phyloP scores from a whole-genome alignment of 1,284 basidiomycete species.

The Apiotrichum domesticum region DNA sequence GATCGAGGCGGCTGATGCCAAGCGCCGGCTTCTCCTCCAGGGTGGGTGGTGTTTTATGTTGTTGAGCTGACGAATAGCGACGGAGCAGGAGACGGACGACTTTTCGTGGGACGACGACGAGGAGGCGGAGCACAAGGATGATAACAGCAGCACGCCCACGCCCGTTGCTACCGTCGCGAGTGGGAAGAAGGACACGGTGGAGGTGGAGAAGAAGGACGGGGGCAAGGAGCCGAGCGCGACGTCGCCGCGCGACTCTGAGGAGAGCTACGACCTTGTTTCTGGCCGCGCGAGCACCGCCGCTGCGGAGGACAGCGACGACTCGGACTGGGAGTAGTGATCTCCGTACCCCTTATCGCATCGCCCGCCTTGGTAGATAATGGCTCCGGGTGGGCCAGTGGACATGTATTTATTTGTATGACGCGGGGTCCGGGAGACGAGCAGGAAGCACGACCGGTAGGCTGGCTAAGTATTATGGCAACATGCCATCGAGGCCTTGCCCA shows the following conservation, averaged over 20 bases:
- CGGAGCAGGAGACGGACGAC: conserved; percentile 30
- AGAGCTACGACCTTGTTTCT: conserved; percentile 47
- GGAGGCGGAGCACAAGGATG: conserved; percentile 4
- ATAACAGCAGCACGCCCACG: conserved; percentile 3
- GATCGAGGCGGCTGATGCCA: conserved; percentile 74
- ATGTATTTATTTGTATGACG: too few species aligned
- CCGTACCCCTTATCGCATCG: too few species aligned
- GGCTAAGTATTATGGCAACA: too few species aligned
- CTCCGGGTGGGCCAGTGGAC: too few species aligned
- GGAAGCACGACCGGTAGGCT: too few species aligned
- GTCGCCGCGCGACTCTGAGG: conserved; percentile 46
- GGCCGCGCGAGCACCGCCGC: conserved; percentile 24
- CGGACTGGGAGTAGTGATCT: conserved; percentile 44
- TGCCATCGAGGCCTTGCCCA: too few species aligned
- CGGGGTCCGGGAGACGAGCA: too few species aligned
- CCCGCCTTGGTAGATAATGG: too few species aligned
- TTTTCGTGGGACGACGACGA: conserved; percentile 48
- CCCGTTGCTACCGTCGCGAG: conserved; percentile 1
- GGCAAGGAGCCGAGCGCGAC: conserved; percentile 19
- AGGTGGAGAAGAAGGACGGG: not conserved
- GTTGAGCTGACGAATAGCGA: conserved; percentile 1
- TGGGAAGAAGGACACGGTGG: not conserved
- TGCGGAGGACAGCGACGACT: conserved; percentile 39
- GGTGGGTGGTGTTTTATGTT: conserved; percentile 50
- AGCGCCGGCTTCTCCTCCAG: conserved; percentile 71